Evolutionary conservation across 2,329 filamentous ascomycete species (phyloP).

Genomic region (Penicillium sp.): DNA sequence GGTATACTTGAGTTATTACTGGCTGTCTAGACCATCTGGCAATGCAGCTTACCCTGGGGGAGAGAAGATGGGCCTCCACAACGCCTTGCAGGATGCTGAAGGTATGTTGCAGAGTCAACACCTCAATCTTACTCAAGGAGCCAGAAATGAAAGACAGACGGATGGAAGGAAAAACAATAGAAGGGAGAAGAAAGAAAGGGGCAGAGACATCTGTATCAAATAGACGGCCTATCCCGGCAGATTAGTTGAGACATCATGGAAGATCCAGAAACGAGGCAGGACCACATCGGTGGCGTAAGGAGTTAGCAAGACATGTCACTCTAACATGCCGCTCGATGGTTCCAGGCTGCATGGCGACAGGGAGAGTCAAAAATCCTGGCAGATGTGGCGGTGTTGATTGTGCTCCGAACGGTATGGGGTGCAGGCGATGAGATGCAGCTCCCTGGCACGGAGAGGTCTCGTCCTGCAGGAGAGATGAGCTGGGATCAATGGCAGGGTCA

Average conservation of each 20-base stretch:
- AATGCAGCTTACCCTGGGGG: constrained; percentile 15
- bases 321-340: not conserved
- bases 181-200: constrained; percentile 9
- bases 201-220: constrained; percentile 3
- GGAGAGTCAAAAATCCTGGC: not conserved
- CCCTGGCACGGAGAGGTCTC: not conserved
- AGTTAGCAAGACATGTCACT: not conserved
- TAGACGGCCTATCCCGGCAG: constrained; percentile 3
- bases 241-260: constrained; percentile 11
- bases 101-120: constrained; percentile 2
- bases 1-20: not conserved
- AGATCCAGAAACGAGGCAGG: constrained; percentile 17
- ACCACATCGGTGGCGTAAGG: constrained; percentile 1
- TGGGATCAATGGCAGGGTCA: not conserved
- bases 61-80: not conserved
- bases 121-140: not conserved
- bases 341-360: not conserved
- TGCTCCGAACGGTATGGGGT: constrained; percentile 1
- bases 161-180: not conserved
- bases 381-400: not conserved
- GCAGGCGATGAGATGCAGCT: not conserved
- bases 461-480: not conserved
- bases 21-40: not conserved
- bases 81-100: constrained; percentile 7
- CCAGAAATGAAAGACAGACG: not conserved